phyloP scores from a whole-genome alignment of 1,284 basidiomycete genomes.

The Cutaneotrichosporon cutaneum region DNA sequence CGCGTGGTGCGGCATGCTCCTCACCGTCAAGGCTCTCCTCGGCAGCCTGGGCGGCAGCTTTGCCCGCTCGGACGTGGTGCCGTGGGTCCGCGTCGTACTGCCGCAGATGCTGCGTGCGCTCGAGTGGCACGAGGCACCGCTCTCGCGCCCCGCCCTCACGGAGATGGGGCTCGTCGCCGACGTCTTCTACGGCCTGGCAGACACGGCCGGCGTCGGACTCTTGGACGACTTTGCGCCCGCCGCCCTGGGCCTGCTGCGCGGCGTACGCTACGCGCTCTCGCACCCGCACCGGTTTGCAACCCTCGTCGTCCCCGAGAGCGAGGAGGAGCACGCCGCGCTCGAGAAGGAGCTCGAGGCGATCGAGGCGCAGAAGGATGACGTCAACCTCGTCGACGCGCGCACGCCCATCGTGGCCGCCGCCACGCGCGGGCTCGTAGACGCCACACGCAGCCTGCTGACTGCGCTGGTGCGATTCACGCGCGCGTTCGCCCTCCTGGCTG shows the following conservation, averaged over 20 bases:
- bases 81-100: constrained; percentile 79
- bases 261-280: constrained; percentile 82
- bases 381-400: constrained; percentile 60
- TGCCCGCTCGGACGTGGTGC: constrained; percentile 79
- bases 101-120: constrained; percentile 74
- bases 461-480: constrained; percentile 70
- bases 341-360: constrained; percentile 62
- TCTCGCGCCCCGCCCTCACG: constrained; percentile 70
- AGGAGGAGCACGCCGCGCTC: constrained; percentile 63
- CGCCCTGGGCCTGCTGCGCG: constrained; percentile 73
- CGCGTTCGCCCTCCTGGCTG: constrained; percentile 67
- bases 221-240: constrained; percentile 66
- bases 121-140: constrained; percentile 72
- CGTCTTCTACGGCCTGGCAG: constrained; percentile 67
- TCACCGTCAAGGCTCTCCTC: constrained; percentile 73
- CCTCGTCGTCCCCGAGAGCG: constrained; percentile 69
- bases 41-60: constrained; percentile 59
- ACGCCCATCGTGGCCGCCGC: constrained; percentile 69
- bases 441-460: constrained; percentile 67
- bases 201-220: constrained; percentile 50
- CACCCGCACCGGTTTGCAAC: constrained; percentile 84
- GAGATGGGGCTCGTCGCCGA: constrained; percentile 76
- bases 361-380: constrained; percentile 43
- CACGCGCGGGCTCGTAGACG: constrained; percentile 65
- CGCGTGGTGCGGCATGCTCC: constrained; percentile 80